Evolutionary conservation across 73 alveolate species (phyloP).

Genomic region (Strombidium stylifer): DNA sequence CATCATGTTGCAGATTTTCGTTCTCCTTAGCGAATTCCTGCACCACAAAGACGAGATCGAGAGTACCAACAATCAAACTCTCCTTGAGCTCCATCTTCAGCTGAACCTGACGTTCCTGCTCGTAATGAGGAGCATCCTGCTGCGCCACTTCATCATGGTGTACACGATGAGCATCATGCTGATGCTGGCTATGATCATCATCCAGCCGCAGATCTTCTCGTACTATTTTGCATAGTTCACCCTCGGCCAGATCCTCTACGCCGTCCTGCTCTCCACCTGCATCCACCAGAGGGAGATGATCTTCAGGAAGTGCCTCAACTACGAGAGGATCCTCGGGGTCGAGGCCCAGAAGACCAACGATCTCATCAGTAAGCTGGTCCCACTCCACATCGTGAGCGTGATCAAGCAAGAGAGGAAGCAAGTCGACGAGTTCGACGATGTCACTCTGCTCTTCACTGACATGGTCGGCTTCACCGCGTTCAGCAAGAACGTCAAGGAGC

Average conservation of each 20-base stretch:
- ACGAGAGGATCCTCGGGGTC: constrained; percentile 1
- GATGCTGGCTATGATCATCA: no score
- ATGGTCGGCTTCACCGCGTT: constrained; percentile 83
- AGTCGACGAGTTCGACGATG: constrained; percentile 87
- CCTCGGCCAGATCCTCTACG: neutral
- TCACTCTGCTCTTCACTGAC: constrained; percentile 95
- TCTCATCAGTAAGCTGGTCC: constrained; percentile 51
- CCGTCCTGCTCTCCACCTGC: neutral
- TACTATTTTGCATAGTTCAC: neutral
- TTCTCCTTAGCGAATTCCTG: no score
- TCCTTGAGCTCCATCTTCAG: no score
- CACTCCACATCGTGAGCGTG: constrained; percentile 56
- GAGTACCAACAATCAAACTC: no score
- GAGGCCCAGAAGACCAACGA: constrained; percentile 47
- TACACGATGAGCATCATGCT: no score
- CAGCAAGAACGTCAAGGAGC: constrained; percentile 67
- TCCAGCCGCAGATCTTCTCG: no score
- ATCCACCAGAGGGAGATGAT: constrained; percentile 9
- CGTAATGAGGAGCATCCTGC: no score
- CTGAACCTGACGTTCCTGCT: no score
- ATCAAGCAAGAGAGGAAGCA: constrained; percentile 52
- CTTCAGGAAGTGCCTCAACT: constrained; percentile 1
- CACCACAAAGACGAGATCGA: no score
- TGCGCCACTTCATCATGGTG: no score
- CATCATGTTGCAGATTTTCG: no score